A percentile compares a stretch with the other conserved stretches of the same genome.
phyloP scores from a whole-genome alignment of 192 early-diverging fungal genomes.

The Jimgerdemannia lactiflua region DNA sequence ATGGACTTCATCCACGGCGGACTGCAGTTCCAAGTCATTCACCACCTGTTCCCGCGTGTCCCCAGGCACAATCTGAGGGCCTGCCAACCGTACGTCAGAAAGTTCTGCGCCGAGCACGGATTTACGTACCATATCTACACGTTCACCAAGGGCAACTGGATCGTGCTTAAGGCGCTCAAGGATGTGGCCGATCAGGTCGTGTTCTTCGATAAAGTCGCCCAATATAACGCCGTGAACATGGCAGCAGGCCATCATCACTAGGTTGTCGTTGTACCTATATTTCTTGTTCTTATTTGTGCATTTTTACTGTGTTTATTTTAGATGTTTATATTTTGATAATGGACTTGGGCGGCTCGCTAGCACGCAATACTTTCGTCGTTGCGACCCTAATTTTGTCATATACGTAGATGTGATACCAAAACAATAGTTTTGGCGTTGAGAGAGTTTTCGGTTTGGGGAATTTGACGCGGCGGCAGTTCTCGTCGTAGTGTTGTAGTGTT shows the following conservation, averaged over 20 bases:
- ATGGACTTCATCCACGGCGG: constrained; percentile 99
- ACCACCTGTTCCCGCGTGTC: constrained; percentile 93
- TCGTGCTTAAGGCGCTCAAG: constrained; percentile 69
- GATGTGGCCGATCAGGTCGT: constrained; percentile 76
- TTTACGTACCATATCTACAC: constrained; percentile 76
- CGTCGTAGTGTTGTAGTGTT: too few species aligned
- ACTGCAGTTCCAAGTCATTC: constrained; percentile 91
- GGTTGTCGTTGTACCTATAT: too few species aligned
- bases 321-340: too few species aligned
- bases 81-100: constrained; percentile 67
- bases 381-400: too few species aligned
- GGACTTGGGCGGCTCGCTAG: too few species aligned
- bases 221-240: constrained; percentile 28
- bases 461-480: too few species aligned
- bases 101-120: constrained; percentile 73
- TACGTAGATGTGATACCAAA: too few species aligned
- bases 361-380: too few species aligned
- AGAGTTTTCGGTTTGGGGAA: too few species aligned
- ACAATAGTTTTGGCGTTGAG: too few species aligned
- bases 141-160: constrained; percentile 79
- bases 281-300: too few species aligned
- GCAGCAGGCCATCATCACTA: not conserved
- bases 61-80: constrained; percentile 85
- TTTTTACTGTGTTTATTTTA: too few species aligned
- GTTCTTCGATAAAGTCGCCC: constrained; percentile 47